Conservation (phyloP, 192 early-diverging fungal genomes). For the Radiomyces spectabilis region DNA sequence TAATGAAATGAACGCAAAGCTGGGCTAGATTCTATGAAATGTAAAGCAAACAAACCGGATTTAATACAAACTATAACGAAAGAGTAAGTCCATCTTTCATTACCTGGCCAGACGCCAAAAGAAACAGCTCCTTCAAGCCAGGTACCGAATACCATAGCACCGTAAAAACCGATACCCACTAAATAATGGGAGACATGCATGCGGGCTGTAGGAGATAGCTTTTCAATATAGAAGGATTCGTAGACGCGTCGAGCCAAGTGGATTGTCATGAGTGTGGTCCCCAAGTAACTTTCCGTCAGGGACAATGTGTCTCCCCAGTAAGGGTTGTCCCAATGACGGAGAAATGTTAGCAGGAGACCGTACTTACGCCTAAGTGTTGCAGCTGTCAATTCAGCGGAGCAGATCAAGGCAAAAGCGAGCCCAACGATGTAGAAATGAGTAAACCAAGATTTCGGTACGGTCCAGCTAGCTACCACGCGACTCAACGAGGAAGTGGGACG, state of each 20-base stretch:
- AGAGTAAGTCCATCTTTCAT: no score
- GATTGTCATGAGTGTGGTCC: constrained; percentile 24
- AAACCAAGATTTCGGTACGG: constrained; percentile 46
- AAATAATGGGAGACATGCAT: constrained; percentile 61
- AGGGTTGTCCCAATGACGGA: constrained; percentile 4
- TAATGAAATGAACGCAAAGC: no score
- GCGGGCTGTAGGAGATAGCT: constrained; percentile 27
- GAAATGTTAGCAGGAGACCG: constrained; percentile 3
- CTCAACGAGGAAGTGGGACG: constrained; percentile 2
- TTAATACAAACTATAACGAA: no score
- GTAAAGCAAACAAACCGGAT: no score
- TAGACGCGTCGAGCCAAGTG: constrained; percentile 38
- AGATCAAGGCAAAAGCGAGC: constrained; percentile 20
- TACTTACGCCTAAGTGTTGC: background rate
- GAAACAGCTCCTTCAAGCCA: constrained; percentile 40
- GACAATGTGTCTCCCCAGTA: no score
- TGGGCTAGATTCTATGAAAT: no score
- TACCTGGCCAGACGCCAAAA: constrained; percentile 19
- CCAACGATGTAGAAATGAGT: constrained; percentile 45
- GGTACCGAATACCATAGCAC: constrained; percentile 38
- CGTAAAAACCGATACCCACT: constrained; percentile 58
- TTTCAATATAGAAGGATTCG: constrained; percentile 40
- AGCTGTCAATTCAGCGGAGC: constrained; percentile 9
- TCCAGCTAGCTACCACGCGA: background rate
- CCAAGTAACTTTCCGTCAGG: no score